phyloP scores from a whole-genome alignment of 2,329 filamentous ascomycete genomes.

The Penicillium decumbens region DNA sequence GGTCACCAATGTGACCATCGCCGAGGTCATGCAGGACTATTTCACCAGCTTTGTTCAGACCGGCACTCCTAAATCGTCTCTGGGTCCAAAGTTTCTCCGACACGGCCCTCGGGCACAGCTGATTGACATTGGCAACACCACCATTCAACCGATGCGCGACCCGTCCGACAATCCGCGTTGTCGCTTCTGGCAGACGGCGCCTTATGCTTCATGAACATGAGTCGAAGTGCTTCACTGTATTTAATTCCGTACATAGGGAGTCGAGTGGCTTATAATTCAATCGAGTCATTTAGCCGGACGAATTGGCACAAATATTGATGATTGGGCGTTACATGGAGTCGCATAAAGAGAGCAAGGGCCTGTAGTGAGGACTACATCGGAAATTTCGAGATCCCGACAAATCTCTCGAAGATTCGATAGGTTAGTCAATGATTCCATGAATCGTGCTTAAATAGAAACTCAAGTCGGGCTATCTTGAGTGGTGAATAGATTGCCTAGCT shows the following conservation, averaged over 20 bases:
- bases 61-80: constrained; percentile 32
- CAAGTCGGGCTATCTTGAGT: neutral
- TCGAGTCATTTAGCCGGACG: neutral
- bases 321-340: neutral
- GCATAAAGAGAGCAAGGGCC: neutral
- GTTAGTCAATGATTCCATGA: neutral
- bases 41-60: constrained; percentile 36
- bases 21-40: constrained; percentile 36
- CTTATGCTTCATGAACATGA: constrained; percentile 29
- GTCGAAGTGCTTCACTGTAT: neutral
- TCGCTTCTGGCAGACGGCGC: constrained; percentile 51
- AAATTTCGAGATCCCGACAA: neutral
- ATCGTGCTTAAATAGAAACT: neutral
- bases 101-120: constrained; percentile 46
- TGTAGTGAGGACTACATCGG: neutral
- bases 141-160: constrained; percentile 44
- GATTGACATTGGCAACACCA: constrained; percentile 42
- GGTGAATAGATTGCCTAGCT: too few relatives aligned
- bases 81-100: constrained; percentile 44
- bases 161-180: constrained; percentile 48
- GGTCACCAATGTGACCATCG: constrained; percentile 29
- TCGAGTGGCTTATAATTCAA: neutral
- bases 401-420: neutral
- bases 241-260: neutral
- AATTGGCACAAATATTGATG: neutral